Base-by-base conservation (phyloP, 164 flowering plant species). In the Aristolochia fimbriata region DNA sequence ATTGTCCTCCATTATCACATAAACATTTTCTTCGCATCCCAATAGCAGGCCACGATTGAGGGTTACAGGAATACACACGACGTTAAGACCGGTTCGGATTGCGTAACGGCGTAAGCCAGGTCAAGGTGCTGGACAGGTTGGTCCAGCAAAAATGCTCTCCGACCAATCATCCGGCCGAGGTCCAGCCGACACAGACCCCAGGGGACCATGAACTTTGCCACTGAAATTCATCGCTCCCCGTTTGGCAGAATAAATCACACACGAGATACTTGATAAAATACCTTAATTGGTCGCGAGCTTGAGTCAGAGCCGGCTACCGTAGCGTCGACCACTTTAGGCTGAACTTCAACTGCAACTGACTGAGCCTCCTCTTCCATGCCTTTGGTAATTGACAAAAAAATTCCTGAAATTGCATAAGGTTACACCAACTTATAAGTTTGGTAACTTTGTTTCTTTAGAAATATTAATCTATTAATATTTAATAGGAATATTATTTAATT, bases 281-380 rank as follows among this genome's bases (percentile, higher is more conserved):
- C 62, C 60, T 30, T 25, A 31, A 60, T 17, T 3, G 49, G 55
- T 24, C 9, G 43, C 43, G 12, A 37, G 47, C 21, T 10, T 7
- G 47, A 9, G 14, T 37, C 25, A 37, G 45, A 47, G 27, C 21
- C 24, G 47, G 47, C 47, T 11, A 4, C 55, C 8, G 15, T 10
- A 1, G 15, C 37, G 12, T 55, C 65, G 7, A 24, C 53, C n/a
- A 13, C 51, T 43, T 62, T 62, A 48, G 47, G 22, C 19, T 46
- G 59, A 48, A 62, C 51, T 55, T 62, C 65, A 15, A 23, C 65
- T 4, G 53, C 9, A 55, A 43, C 55, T 22, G 51, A 30, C 55
- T 41, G 65, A 47, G 45, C 47, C 52, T 45, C 65, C 47, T 54
- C 65, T 30, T 46, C 65, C 65, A 62, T 62, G 58, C 21, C 23